Conservation (phyloP, 768 basidiomycete genomes). For the Kwoniella botswanensis region DNA sequence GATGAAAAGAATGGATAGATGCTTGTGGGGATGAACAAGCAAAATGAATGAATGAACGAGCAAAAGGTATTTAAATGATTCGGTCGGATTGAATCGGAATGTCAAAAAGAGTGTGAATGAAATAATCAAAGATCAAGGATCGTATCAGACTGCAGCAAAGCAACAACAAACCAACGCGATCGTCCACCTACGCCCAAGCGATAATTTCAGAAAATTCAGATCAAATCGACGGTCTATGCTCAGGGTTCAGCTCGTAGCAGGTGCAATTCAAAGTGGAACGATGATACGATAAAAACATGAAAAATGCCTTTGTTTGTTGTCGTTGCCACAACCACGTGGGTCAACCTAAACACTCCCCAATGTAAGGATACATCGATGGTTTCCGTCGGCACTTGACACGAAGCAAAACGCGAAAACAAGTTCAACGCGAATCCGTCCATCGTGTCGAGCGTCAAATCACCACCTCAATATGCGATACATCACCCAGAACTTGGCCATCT, state of each 20-base stretch:
- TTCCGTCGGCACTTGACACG: neutral
- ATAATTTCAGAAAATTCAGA: neutral
- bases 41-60: neutral
- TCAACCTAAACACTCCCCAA: neutral
- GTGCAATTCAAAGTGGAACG: slow-evolving; percentile 5
- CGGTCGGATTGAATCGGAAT: slow-evolving; percentile 26
- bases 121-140: slow-evolving; percentile 1
- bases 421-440: neutral
- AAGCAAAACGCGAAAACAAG: neutral
- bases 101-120: neutral
- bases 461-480: no score
- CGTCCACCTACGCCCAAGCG: neutral
- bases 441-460: no score
- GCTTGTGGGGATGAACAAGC: neutral
- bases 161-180: slow-evolving; percentile 2
- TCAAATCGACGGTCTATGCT: slow-evolving; percentile 1
- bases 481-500: neutral
- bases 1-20: slow-evolving; percentile 11
- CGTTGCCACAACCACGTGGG: slow-evolving; percentile 7
- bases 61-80: neutral
- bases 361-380: neutral
- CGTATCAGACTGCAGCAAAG: slow-evolving; percentile 4
- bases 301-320: slow-evolving; percentile 3
- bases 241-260: slow-evolving; percentile 3
- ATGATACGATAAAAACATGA: neutral